These are phyloP conservation scores for Phytophthora ohioensis DNA, from an alignment of 352 stramenopile genomes.

Conservation along the genomic window DNA sequence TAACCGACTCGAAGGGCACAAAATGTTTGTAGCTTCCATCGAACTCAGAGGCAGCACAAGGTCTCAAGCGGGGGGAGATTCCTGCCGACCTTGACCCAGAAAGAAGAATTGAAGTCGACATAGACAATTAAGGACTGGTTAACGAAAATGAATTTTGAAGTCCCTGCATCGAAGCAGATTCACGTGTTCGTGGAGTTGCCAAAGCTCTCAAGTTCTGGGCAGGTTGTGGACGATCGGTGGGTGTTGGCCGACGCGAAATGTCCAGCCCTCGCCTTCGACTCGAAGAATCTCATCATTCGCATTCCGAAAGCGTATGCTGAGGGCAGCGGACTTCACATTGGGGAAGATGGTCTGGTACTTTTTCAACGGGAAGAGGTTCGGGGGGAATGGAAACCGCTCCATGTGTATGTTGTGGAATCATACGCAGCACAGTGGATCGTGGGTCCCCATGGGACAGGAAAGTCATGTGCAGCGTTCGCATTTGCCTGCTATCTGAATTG, in stretches of 20 bases:
- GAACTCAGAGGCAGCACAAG: too few relatives aligned
- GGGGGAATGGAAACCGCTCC: constrained; percentile 3
- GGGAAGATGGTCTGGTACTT: neutral
- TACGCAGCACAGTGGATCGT: constrained; percentile 19
- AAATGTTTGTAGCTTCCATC: too few relatives aligned
- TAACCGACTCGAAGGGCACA: too few relatives aligned
- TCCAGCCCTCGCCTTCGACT: neutral
- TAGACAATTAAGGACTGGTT: too few relatives aligned
- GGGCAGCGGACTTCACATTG: constrained; percentile 3
- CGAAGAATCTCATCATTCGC: neutral
- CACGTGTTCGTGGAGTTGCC: neutral
- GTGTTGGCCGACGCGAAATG: neutral
- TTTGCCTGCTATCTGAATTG: constrained; percentile 25
- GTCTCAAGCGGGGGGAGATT: too few relatives aligned
- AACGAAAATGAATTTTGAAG: too few relatives aligned
- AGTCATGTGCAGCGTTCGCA: constrained; percentile 18
- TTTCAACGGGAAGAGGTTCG: neutral
- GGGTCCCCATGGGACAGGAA: constrained; percentile 17
- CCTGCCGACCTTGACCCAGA: too few relatives aligned
- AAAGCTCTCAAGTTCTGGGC: neutral
- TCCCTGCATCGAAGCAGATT: too few relatives aligned
- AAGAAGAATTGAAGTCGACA: too few relatives aligned
- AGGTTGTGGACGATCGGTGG: neutral
- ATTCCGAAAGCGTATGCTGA: constrained; percentile 12
- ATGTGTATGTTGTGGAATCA: neutral